Evolutionary conservation across 1,139 yeast genomes (phyloP).

Genomic region (Yamadazyma blattariae): DNA sequence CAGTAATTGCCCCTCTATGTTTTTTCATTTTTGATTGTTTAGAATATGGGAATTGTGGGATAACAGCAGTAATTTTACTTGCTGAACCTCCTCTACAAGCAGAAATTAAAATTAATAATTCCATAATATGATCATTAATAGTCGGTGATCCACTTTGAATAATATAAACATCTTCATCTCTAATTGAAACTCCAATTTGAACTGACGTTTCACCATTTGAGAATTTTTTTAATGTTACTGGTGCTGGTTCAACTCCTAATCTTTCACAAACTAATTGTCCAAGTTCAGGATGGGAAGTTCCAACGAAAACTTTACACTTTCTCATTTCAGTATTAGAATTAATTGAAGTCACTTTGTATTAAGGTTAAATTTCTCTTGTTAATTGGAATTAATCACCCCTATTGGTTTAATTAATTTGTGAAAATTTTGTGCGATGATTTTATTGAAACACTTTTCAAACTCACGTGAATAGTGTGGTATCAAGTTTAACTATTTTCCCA

Average conservation of each 20-base stretch:
- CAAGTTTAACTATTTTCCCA: too few species aligned
- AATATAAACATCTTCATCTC: conserved; percentile 84
- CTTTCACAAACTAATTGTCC: conserved; percentile 88
- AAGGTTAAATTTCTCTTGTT: neutral
- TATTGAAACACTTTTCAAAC: neutral
- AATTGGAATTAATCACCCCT: too few species aligned
- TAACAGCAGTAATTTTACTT: conserved; percentile 92
- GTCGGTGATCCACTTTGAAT: conserved; percentile 90
- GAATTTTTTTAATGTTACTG: conserved; percentile 85
- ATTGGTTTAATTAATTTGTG: neutral
- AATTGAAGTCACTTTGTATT: conserved; percentile 4
- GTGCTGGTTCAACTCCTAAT: conserved; percentile 93
- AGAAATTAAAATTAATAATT: conserved; percentile 82
- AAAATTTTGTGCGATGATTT: conserved; percentile 4
- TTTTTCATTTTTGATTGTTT: conserved; percentile 98
- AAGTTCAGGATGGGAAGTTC: conserved; percentile 92
- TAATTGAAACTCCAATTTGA: conserved; percentile 69
- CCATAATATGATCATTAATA: conserved; percentile 96
- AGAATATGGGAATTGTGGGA: conserved; percentile 96
- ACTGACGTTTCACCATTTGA: conserved; percentile 90
- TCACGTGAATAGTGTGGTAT: conserved; percentile 1
- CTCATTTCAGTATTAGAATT: conserved; percentile 53
- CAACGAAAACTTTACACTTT: conserved; percentile 94
- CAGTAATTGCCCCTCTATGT: conserved; percentile 98
- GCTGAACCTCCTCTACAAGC: conserved; percentile 99